Conservation (phyloP, 169 alveolate species). For the Eimeria maxima region DNA sequence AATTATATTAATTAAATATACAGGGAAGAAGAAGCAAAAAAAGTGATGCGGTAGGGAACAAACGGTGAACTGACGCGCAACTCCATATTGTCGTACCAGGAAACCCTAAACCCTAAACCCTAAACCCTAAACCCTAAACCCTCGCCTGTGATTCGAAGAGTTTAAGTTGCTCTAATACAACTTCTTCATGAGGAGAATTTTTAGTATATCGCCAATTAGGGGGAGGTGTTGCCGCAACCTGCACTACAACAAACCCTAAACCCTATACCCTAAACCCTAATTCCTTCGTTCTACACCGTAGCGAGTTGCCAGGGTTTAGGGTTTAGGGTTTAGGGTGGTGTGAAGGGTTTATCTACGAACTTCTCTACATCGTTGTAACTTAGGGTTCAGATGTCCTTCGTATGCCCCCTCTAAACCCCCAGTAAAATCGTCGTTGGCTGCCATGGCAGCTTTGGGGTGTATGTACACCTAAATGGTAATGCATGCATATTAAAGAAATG, state of each 20-base stretch:
- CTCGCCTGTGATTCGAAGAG: slow-evolving; percentile 76
- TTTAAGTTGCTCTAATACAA: slow-evolving; percentile 75
- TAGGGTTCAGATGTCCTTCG: neutral
- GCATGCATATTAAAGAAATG: neutral
- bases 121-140: neutral
- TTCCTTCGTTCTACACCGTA: neutral
- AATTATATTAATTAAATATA: too few species aligned
- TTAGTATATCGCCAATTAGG: slow-evolving; percentile 35
- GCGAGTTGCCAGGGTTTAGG: neutral
- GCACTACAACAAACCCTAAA: slow-evolving; percentile 26
- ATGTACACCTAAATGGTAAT: neutral
- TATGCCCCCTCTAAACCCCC: neutral
- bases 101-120: neutral
- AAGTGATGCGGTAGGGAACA: too few species aligned
- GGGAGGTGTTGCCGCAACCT: neutral
- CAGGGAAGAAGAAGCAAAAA: too few species aligned
- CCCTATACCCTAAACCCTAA: slow-evolving; percentile 47
- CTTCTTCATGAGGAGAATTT: slow-evolving; percentile 63
- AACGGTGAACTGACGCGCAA: too few species aligned
- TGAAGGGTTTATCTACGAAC: neutral
- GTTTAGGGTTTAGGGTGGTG: neutral
- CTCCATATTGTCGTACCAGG: too few species aligned
- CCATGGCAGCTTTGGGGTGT: neutral
- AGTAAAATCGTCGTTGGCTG: neutral
- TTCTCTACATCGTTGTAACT: slow-evolving; percentile 57